A percentile compares a stretch with the other conserved stretches of the same genome.
Conservation (phyloP, 208 protist species). For the Trypanosoma lewisi region DNA sequence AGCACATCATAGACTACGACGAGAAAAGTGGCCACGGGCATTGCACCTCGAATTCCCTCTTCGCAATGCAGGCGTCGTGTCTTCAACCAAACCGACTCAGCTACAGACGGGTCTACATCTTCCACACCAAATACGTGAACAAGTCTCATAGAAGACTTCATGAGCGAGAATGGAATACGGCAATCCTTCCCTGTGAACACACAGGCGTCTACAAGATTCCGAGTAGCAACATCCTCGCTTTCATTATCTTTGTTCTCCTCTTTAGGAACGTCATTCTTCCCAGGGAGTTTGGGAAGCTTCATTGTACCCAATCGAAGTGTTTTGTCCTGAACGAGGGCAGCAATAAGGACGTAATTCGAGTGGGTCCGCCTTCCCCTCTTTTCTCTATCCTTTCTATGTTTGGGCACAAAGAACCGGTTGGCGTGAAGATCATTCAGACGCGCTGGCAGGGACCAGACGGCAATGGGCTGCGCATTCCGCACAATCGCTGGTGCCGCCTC, state of each 20-base stretch:
- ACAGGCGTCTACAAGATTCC: constrained; percentile 27
- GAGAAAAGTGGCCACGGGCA: constrained; percentile 38
- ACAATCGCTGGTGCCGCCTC: constrained; percentile 11
- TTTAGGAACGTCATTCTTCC: background rate
- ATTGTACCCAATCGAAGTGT: constrained; percentile 58
- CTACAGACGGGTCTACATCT: constrained; percentile 29
- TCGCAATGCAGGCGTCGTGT: constrained; percentile 26
- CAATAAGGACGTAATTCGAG: constrained; percentile 56
- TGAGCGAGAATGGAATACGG: constrained; percentile 56
- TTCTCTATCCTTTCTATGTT: background rate
- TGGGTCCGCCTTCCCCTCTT: background rate
- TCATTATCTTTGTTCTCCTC: background rate
- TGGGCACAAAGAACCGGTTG: constrained; percentile 60
- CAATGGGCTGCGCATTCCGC: constrained; percentile 33
- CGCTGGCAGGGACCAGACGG: constrained; percentile 52
- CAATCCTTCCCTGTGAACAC: constrained; percentile 40
- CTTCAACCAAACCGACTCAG: constrained; percentile 13
- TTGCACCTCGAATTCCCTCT: constrained; percentile 9
- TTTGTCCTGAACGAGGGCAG: constrained; percentile 71
- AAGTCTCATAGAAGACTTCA: constrained; percentile 77
- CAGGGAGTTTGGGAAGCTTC: constrained; percentile 45
- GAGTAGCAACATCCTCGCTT: background rate
- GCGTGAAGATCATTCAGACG: constrained; percentile 78
- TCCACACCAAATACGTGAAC: constrained; percentile 75
- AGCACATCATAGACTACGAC: constrained; percentile 57